Conservation (phyloP, 805 yeast species). For the Yamadazyma paraphyllophila region DNA sequence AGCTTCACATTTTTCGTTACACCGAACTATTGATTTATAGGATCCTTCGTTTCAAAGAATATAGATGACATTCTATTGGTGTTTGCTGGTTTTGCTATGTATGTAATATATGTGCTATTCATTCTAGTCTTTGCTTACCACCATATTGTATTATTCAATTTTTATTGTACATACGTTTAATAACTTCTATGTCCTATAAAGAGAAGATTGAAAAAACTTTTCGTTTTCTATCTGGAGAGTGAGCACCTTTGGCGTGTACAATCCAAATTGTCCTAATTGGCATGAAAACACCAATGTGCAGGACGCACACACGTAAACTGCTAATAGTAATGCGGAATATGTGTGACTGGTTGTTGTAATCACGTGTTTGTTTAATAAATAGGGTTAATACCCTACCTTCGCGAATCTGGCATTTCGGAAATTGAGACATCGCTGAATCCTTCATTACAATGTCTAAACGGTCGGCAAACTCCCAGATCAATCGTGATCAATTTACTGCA, state of each 20-base stretch:
- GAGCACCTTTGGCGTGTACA: not conserved
- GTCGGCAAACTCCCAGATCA: slow-evolving; percentile 62
- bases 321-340: not conserved
- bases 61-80: no score
- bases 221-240: not conserved
- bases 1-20: no score
- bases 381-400: not conserved
- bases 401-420: not conserved
- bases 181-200: slow-evolving; percentile 11
- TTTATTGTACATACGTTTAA: slow-evolving; percentile 8
- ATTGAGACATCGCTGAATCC: not conserved
- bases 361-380: not conserved
- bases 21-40: no score
- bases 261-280: not conserved
- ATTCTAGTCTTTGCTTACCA: no score
- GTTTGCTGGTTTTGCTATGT: no score
- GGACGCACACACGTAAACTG: no score
- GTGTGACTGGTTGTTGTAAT: not conserved
- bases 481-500: slow-evolving; percentile 42
- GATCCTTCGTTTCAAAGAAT: no score
- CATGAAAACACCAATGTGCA: not conserved
- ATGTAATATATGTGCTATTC: no score
- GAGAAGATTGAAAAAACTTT: slow-evolving; percentile 6
- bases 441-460: slow-evolving; percentile 57
- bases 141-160: no score